Evolutionary conservation across 106 monocot genomes (phyloP).

Genomic region (Posidonia australis): DNA sequence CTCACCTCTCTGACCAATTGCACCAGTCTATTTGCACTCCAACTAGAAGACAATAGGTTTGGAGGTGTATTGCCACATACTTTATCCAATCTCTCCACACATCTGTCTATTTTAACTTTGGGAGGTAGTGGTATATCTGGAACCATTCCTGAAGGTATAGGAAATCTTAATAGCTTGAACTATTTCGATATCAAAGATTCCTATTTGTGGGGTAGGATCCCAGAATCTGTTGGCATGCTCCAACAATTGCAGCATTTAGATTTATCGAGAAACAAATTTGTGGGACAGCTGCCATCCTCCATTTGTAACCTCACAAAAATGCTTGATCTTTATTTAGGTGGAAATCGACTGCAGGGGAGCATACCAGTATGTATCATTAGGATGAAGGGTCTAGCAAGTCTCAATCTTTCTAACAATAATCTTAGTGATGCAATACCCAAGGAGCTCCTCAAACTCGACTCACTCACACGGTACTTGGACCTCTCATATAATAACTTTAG

Average conservation of each 20-base stretch:
- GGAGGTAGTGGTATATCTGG: conserved; percentile 5
- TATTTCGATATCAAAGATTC: background rate
- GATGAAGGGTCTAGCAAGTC: background rate
- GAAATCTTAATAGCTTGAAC: background rate
- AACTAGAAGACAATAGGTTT: conserved; percentile 1
- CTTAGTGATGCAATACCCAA: conserved; percentile 13
- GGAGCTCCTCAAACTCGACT: background rate
- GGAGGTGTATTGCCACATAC: conserved; percentile 4
- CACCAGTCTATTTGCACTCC: background rate
- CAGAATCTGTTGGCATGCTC: background rate
- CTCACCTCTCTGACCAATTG: conserved; percentile 10
- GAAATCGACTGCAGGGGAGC: conserved; percentile 1
- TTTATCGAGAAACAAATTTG: background rate
- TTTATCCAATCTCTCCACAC: conserved; percentile 11
- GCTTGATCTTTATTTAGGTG: background rate
- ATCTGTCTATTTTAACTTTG: background rate
- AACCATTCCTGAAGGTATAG: conserved; percentile 4
- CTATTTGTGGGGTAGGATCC: conserved; percentile 3
- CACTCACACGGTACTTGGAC: background rate
- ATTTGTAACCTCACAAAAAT: conserved; percentile 3
- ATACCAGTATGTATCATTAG: conserved; percentile 4
- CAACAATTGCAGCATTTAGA: background rate
- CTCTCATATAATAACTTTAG: conserved; percentile 2
- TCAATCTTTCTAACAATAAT: conserved; percentile 11
- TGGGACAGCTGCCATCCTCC: conserved; percentile 6